Percentiles rank a stretch among this genome's conserved stretches.
Evolutionary conservation across 805 yeast genomes (phyloP).

Genomic region (Candida adriatica): DNA sequence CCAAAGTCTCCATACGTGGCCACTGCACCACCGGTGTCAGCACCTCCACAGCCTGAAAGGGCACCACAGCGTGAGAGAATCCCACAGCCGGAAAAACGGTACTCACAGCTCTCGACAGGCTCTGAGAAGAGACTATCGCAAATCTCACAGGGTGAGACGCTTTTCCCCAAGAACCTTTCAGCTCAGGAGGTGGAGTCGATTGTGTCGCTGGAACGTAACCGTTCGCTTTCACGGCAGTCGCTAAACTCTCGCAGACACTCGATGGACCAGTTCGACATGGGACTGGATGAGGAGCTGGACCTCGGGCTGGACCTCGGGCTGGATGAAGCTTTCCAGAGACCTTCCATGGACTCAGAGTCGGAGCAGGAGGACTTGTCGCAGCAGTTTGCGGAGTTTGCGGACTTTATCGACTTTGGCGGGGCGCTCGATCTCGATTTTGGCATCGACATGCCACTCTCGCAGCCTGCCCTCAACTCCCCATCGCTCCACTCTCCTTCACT

Average conservation of each 20-base stretch:
- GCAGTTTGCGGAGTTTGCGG: slow-evolving; percentile 39
- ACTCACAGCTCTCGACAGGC: slow-evolving; percentile 3
- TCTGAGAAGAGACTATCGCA: slow-evolving; percentile 10
- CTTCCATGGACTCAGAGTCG: slow-evolving; percentile 15
- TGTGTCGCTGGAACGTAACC: slow-evolving; percentile 57
- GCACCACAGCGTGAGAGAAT: slow-evolving; percentile 3
- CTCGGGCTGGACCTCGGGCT: slow-evolving; percentile 22
- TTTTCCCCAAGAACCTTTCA: slow-evolving; percentile 66
- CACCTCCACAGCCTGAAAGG: too few species aligned
- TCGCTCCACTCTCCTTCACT: slow-evolving; percentile 3
- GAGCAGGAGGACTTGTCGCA: slow-evolving; percentile 24
- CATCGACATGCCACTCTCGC: slow-evolving; percentile 15
- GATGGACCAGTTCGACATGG: slow-evolving; percentile 15
- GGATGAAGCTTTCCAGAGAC: slow-evolving; percentile 20
- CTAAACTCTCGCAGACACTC: slow-evolving; percentile 21
- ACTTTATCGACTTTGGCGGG: slow-evolving; percentile 39
- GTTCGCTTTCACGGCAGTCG: slow-evolving; percentile 44
- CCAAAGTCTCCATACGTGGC: too few species aligned
- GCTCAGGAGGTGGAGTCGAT: slow-evolving; percentile 69
- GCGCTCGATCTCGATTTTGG: slow-evolving; percentile 31
- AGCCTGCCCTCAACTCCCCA: slow-evolving; percentile 13
- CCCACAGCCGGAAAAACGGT: too few species aligned
- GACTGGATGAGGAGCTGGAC: slow-evolving; percentile 5
- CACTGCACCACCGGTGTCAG: background rate
- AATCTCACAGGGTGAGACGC: slow-evolving; percentile 41